These are phyloP conservation scores for Beauveria varroae DNA, from an alignment of 2,329 filamentous ascomycete species.

Conservation along the genomic window DNA sequence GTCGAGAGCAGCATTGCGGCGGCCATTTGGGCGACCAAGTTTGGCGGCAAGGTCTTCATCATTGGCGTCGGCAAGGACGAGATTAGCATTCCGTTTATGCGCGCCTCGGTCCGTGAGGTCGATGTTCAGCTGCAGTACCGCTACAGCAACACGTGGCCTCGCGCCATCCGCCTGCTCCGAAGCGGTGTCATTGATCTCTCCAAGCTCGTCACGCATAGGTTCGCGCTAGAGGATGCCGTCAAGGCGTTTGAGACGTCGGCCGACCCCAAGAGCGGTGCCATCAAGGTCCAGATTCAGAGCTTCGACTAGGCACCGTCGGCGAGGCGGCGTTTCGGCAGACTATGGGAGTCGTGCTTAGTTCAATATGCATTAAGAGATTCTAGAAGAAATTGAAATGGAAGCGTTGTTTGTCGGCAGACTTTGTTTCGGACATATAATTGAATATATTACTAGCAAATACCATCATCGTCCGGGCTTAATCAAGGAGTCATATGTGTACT, in stretches of 20 bases:
- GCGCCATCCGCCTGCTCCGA: constrained; percentile 80
- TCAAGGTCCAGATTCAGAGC: constrained; percentile 93
- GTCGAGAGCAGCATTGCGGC: constrained; percentile 82
- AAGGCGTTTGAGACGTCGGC: constrained; percentile 85
- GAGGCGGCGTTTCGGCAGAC: background rate
- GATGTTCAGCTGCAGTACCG: constrained; percentile 96
- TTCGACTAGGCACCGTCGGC: constrained; percentile 33
- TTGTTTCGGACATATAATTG: background rate
- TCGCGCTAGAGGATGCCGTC: constrained; percentile 74
- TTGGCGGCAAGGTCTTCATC: constrained; percentile 94
- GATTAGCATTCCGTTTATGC: constrained; percentile 94
- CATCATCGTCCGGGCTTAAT: background rate
- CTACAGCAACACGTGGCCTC: constrained; percentile 93
- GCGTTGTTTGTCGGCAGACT: background rate
- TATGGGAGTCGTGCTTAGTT: background rate
- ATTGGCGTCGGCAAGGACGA: constrained; percentile 94
- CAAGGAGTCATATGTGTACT: background rate
- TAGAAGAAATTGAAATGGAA: background rate
- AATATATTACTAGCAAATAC: background rate
- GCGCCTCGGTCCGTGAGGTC: constrained; percentile 81
- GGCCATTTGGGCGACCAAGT: constrained; percentile 85
- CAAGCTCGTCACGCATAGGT: constrained; percentile 83
- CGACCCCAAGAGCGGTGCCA: constrained; percentile 85
- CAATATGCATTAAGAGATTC: background rate
- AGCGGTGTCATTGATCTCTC: constrained; percentile 75